Evolutionary conservation across 2,329 filamentous ascomycete genomes (phyloP), one percentile per base, ranked within the genome.

Genomic region (Trichoderma sp.): DNA sequence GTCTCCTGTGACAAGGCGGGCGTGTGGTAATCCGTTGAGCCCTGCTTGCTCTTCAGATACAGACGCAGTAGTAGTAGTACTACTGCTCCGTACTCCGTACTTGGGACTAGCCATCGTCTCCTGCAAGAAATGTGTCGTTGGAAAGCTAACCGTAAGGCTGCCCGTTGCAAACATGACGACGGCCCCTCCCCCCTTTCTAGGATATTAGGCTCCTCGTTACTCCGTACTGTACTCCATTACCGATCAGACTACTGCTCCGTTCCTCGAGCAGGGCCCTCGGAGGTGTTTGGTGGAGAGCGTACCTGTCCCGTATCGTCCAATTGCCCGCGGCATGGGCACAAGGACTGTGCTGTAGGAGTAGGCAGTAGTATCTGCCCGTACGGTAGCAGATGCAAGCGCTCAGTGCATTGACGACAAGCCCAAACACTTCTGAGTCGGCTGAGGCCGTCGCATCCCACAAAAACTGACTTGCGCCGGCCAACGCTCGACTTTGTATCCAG

Each of bases 111-210:
- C 13, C 7, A 27, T 17, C 10, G 29, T 42, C 29, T 61, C 34
- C 60, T 64, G 34, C 60, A 64, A 42, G 61, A 45, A 64, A 56
- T 64, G 60, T 56, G 35, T n/a, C 35, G n/a, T 56, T 54, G 42
- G 34, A 34, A 35, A 60, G 64, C 64, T 60, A 67, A 53, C 56
- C 56, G 42, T 60, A 67, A 56, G 64, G 64, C 64, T 67, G 64
- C 56, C 32, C 50, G 35, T 32, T 52, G 25, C 15, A 39, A 22
- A 32, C 42, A 53, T 35, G 54, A 39, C 17, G 53, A 19, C 22
- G 35, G 42, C 42, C 64, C 34, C 54, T 52, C 64, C 42, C 42
- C 54, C 54, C 56, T 60, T 67, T 58, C 34, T 59, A 39, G 61
- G 34, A 63, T 39, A 45, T 10, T n/a, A 56, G 35, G 52, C 61